Evolutionary conservation across 305 asterid genomes (phyloP).

Genomic region (Solanum hybrid): DNA sequence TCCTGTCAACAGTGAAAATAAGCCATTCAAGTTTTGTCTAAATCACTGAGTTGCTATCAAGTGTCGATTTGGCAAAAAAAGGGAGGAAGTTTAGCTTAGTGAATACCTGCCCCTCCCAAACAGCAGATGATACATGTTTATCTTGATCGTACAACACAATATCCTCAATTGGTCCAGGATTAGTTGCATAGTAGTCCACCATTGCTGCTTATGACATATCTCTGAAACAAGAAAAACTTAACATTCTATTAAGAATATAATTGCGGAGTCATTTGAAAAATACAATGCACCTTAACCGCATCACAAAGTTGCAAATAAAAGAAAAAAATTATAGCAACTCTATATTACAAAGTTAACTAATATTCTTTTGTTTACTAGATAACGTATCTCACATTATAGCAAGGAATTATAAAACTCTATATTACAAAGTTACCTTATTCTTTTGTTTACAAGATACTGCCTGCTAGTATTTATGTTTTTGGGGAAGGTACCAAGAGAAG

Average conservation of each 20-base stretch:
- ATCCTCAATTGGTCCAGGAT: slow-evolving; percentile 81
- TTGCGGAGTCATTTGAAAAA: not conserved
- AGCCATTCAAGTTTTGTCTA: not conserved
- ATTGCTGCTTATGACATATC: slow-evolving; percentile 9
- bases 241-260: not conserved
- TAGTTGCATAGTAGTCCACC: slow-evolving; percentile 61
- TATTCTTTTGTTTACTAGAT: not conserved
- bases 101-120: slow-evolving; percentile 92
- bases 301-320: not conserved
- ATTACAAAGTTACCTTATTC: not conserved
- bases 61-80: not conserved
- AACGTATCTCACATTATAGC: not conserved
- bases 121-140: slow-evolving; percentile 83
- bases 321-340: not conserved
- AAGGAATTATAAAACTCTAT: not conserved
- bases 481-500: not conserved
- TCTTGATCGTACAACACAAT: slow-evolving; percentile 82
- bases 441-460: not conserved
- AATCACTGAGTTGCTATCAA: not conserved
- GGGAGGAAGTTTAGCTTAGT: not conserved
- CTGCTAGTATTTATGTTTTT: not conserved
- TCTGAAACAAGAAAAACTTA: not conserved
- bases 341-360: not conserved
- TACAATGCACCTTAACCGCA: not conserved
- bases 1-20: slow-evolving; percentile 44